A percentile compares a stretch with the other conserved stretches of the same genome.
phyloP scores from a whole-genome alignment of 108 stramenopile genomes.

The Conticribra guillardii region DNA sequence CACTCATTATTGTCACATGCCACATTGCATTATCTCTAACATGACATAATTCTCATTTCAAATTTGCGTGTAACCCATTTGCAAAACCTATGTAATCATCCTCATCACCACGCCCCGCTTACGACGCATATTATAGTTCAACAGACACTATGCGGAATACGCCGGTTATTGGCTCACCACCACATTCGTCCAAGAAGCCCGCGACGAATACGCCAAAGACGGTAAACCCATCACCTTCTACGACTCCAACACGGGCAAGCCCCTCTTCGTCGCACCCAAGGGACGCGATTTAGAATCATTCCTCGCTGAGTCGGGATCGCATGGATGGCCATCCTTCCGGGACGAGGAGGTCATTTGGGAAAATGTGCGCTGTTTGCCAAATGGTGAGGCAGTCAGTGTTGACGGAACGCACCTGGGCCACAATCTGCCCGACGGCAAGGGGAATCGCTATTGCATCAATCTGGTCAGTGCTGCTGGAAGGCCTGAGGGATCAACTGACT shows the following conservation, averaged over 20 bases:
- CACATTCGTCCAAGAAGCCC: constrained; percentile 57
- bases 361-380: constrained; percentile 74
- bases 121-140: constrained; percentile 50
- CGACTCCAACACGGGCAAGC: constrained; percentile 87
- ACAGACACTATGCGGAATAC: constrained; percentile 87
- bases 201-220: constrained; percentile 30
- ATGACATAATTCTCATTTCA: background rate
- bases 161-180: constrained; percentile 81
- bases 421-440: constrained; percentile 68
- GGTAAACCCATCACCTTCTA: constrained; percentile 74
- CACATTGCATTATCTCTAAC: background rate
- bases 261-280: constrained; percentile 77
- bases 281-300: constrained; percentile 82
- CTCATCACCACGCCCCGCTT: background rate
- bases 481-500: constrained; percentile 21
- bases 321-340: constrained; percentile 90
- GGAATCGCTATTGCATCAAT: constrained; percentile 94
- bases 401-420: constrained; percentile 86
- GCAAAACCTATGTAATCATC: background rate
- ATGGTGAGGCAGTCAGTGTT: constrained; percentile 86
- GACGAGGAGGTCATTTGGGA: constrained; percentile 93
- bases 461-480: constrained; percentile 88
- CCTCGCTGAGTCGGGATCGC: constrained; percentile 64
- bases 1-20: too few relatives aligned
- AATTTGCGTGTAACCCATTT: too few relatives aligned